A percentile compares a stretch with the other conserved stretches of the same genome.
These are phyloP conservation scores for Neospermospora avenae DNA, from an alignment of 2,329 filamentous ascomycete genomes.

Conservation along the genomic window DNA sequence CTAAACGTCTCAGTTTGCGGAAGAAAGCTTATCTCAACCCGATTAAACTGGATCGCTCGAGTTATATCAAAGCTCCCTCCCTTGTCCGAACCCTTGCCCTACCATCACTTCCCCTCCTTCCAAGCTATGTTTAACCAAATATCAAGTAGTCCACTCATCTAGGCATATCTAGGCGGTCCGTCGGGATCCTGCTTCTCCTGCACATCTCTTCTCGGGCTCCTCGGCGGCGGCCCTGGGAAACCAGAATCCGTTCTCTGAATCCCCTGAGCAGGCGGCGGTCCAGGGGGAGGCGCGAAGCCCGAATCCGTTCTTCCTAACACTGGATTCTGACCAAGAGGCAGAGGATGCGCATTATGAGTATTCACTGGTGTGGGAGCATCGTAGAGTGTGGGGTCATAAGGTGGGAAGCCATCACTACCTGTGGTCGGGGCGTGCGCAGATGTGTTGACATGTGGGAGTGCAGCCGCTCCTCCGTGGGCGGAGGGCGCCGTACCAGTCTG, in stretches of 20 bases:
- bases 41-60: background rate
- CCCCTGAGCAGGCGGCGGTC: background rate
- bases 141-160: background rate
- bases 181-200: constrained; percentile 7
- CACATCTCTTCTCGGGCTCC: background rate
- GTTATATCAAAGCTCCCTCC: no score
- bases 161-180: constrained; percentile 9
- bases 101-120: background rate
- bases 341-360: background rate
- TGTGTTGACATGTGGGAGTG: background rate
- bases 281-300: constrained; percentile 3
- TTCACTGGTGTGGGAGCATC: background rate
- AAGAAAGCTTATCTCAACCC: no score
- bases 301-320: background rate
- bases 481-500: background rate
- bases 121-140: background rate
- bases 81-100: no score
- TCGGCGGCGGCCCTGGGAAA: constrained; percentile 5
- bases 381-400: background rate
- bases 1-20: no score
- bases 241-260: constrained; percentile 6
- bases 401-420: background rate
- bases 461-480: no score
- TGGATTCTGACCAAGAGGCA: background rate
- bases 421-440: background rate